A percentile compares a stretch with the other conserved stretches of the same genome.
Conservation (phyloP, 768 basidiomycete species). For the Lactarius psammicola region DNA sequence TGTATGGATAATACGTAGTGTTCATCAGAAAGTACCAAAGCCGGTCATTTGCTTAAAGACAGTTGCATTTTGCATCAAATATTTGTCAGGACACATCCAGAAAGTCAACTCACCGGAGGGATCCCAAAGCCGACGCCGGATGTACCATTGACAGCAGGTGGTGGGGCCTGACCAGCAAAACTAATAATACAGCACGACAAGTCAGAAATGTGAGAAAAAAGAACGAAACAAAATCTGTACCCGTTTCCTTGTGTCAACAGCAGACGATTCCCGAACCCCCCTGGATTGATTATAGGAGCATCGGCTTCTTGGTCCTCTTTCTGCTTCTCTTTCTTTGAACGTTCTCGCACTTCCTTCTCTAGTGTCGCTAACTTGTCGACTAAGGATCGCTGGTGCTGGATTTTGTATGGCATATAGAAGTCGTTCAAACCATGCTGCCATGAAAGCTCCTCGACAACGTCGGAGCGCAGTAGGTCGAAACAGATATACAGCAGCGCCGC, state of each 20-base stretch:
- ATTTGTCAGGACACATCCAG: not conserved
- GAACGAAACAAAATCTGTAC: conserved; percentile 33
- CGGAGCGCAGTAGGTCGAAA: conserved; percentile 93
- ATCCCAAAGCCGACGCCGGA: conserved; percentile 47
- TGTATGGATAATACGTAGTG: conserved; percentile 2
- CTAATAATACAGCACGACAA: no score
- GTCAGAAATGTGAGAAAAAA: conserved; percentile 6
- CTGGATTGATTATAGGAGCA: conserved; percentile 86
- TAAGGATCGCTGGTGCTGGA: conserved; percentile 80
- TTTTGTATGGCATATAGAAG: conserved; percentile 95
- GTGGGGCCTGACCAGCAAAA: conserved; percentile 62
- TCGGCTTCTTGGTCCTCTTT: conserved; percentile 90
- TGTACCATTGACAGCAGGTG: conserved; percentile 54
- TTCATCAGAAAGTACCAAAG: conserved; percentile 28
- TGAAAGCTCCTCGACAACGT: conserved; percentile 90
- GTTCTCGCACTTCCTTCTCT: conserved; percentile 88
- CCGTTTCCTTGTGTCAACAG: conserved; percentile 76
- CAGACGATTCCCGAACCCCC: conserved; percentile 55
- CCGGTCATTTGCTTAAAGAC: conserved; percentile 29
- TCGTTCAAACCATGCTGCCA: conserved; percentile 97
- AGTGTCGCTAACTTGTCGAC: conserved; percentile 74
- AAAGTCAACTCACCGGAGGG: conserved; percentile 52
- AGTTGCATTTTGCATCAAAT: not conserved
- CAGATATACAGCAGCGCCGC: conserved; percentile 86
- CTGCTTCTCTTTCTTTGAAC: conserved; percentile 78